A percentile compares a stretch with the other conserved stretches of the same genome.
These are phyloP conservation scores for Pythium oligandrum DNA, from an alignment of 352 stramenopile genomes.

Conservation along the genomic window DNA sequence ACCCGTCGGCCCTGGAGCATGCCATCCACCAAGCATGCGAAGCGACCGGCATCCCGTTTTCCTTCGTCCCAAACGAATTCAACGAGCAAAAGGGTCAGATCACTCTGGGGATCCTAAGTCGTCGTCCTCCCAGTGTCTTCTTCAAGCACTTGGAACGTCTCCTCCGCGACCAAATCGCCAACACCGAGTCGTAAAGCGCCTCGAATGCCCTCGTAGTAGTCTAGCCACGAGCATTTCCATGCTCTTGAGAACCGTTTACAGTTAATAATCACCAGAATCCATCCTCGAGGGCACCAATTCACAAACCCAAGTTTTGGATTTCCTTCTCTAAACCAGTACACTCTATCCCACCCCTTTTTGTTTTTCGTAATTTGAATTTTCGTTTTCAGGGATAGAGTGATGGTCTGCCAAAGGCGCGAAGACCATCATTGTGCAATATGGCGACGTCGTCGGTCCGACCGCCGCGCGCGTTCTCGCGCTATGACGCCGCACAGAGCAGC, in stretches of 20 bases:
- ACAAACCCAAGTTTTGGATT: background rate
- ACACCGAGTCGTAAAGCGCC: no score
- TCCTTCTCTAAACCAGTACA: background rate
- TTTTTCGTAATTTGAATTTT: background rate
- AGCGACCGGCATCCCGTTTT: constrained; percentile 36
- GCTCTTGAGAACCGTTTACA: no score
- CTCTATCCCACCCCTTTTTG: background rate
- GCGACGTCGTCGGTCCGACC: background rate
- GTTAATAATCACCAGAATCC: no score
- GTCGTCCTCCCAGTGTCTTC: constrained; percentile 57
- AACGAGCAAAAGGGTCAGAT: constrained; percentile 57
- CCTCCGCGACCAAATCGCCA: constrained; percentile 6
- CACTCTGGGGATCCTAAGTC: constrained; percentile 49
- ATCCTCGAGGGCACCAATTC: background rate
- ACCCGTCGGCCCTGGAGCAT: constrained; percentile 51
- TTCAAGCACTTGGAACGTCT: constrained; percentile 44
- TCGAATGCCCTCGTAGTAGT: no score
- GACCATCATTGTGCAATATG: no score
- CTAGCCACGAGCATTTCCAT: no score
- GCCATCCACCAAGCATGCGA: constrained; percentile 43
- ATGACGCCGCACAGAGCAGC: constrained; percentile 59
- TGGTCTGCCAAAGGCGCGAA: no score
- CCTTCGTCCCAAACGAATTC: constrained; percentile 51
- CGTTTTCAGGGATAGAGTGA: background rate
- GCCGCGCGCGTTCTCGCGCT: constrained; percentile 33